Evolutionary conservation across 768 basidiomycete species (phyloP), one percentile per base, ranked within the genome.

Genomic region (Hericium erinaceus): DNA sequence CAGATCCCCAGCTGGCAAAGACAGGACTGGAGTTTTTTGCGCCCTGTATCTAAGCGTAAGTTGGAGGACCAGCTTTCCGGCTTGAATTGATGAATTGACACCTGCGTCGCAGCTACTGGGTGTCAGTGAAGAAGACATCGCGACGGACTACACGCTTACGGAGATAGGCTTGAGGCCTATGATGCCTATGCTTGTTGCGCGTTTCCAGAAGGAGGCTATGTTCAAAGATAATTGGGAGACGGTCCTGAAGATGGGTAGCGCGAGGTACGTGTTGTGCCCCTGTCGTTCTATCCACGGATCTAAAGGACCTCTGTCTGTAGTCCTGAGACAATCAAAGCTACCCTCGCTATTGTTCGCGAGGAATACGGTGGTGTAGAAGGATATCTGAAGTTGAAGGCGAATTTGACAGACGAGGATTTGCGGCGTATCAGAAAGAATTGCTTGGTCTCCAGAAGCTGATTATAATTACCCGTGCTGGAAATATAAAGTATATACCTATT

Each of bases 81-180:
- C 20, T 3, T 10, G 20, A 9, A 16, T 46, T 46, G 18, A 28
- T 10, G 20, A 9, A 7, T 46, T 46, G 18, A 28, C 10, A 54
- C 38, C 18, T 39, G 18, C 33, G 56, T 55, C 26, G 51, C 20
- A 66, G 65, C 62, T 66, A 5, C 51, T 58, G 18, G 65, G 65
- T 20, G 59, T 61, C 15, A 39, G 40, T 16, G 60, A 65, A 48
- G 64, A 66, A n/a, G 62, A 50, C 15, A 65, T 66, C 38, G 62
- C 58, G 11, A 57, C 51, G 20, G 65, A 66, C 56, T 66, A 66
- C 39, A 48, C 57, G 15, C 57, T 66, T 12, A 65, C 65, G 5
- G 54, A 55, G 26, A 54, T 66, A 6, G 65, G 65, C 11, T 51
- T 62, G 6, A 60, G 58, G 44, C 60, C 64, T 3, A 38, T 55